A percentile compares a stretch with the other conserved stretches of the same genome.
phyloP scores from a whole-genome alignment of 768 basidiomycete genomes.

The Leccinellum rugosiceps region DNA sequence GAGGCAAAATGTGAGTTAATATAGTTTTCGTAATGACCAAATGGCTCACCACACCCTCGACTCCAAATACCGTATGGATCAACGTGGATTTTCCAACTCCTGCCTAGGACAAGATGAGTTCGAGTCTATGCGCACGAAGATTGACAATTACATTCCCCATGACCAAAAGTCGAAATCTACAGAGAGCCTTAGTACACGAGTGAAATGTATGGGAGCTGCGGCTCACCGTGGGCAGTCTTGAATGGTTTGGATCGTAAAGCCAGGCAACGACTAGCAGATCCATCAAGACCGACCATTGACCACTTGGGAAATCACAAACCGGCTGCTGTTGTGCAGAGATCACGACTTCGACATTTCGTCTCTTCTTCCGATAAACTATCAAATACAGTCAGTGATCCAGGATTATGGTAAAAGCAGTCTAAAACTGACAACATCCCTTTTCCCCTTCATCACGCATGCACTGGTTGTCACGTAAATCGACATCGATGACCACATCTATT shows the following conservation, averaged over 20 bases:
- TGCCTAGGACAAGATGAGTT: background rate
- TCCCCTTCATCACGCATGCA: constrained; percentile 1
- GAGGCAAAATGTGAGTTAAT: background rate
- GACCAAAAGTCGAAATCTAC: constrained; percentile 14
- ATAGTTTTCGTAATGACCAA: background rate
- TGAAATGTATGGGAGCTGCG: background rate
- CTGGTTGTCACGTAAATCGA: background rate
- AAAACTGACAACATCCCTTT: constrained; percentile 5
- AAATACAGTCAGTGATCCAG: background rate
- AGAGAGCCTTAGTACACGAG: background rate
- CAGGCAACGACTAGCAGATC: background rate
- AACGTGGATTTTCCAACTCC: constrained; percentile 14
- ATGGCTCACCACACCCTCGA: no score
- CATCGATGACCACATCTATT: background rate
- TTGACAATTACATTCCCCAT: constrained; percentile 12
- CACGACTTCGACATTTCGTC: constrained; percentile 8
- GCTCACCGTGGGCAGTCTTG: constrained; percentile 3
- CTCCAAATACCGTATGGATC: no score
- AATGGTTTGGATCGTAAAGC: no score
- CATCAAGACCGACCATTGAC: background rate
- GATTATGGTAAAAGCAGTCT: background rate
- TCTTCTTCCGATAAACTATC: constrained; percentile 7
- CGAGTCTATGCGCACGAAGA: background rate
- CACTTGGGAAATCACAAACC: background rate
- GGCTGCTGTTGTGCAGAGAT: background rate